Conservation (phyloP, 2,329 filamentous ascomycete species). For the Hymenoscyphus fraxineus region DNA sequence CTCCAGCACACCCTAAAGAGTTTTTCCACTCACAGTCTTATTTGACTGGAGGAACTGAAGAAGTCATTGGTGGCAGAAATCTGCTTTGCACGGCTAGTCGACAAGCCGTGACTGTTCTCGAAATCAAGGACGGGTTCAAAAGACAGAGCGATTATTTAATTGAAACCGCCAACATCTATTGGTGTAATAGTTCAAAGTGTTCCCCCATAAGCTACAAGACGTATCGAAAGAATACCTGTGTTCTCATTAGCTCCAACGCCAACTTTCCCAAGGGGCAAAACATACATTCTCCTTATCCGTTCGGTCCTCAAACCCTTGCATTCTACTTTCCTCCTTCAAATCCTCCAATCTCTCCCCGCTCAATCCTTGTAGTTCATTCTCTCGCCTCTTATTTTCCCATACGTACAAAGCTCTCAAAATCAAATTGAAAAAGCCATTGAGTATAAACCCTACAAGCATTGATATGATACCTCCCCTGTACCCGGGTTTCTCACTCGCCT, state of each 20-base stretch:
- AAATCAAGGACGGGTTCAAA: too few species aligned
- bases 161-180: background rate
- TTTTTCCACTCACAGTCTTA: background rate
- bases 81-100: background rate
- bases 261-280: background rate
- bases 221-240: constrained; percentile 18
- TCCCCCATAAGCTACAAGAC: background rate
- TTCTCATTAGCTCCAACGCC: background rate
- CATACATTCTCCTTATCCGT: constrained; percentile 39
- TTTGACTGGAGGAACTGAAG: background rate
- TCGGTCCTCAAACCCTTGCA: constrained; percentile 39
- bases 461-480: constrained; percentile 26
- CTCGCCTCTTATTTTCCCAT: constrained; percentile 24
- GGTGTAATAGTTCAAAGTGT: background rate
- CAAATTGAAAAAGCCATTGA: constrained; percentile 18
- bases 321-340: constrained; percentile 31
- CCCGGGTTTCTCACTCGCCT: constrained; percentile 16
- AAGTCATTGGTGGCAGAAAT: background rate
- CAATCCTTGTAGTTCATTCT: constrained; percentile 28
- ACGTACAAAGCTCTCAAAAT: constrained; percentile 18
- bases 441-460: constrained; percentile 25
- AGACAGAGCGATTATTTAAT: too few species aligned
- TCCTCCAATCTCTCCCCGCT: constrained; percentile 34
- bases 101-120: background rate
- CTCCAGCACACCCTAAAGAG: background rate